A percentile compares a stretch with the other conserved stretches of the same genome.
These are phyloP conservation scores for Ophioceras dolichostomum DNA, from an alignment of 2,329 filamentous ascomycete genomes.

Conservation along the genomic window DNA sequence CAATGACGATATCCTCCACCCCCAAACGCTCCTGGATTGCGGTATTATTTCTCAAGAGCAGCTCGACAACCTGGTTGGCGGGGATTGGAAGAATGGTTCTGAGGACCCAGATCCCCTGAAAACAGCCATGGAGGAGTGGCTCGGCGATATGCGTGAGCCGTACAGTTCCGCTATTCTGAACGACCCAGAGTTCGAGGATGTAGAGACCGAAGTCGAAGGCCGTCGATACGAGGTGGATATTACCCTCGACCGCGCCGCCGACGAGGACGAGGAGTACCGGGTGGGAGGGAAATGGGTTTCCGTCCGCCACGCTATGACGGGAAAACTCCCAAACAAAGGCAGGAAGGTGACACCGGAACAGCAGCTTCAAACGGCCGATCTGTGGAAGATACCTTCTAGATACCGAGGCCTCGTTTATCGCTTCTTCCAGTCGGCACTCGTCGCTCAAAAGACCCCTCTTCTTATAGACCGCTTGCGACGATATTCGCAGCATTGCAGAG, in stretches of 20 bases:
- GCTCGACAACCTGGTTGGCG: slow-evolving; percentile 44
- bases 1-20: slow-evolving; percentile 35
- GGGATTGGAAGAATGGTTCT: slow-evolving; percentile 23
- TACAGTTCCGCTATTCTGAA: too few species aligned
- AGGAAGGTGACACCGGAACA: slow-evolving; percentile 6
- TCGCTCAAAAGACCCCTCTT: too few species aligned
- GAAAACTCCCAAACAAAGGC: slow-evolving; percentile 14
- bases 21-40: slow-evolving; percentile 37
- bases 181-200: slow-evolving; percentile 19
- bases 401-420: slow-evolving; percentile 56
- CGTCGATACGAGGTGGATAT: slow-evolving; percentile 33
- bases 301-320: slow-evolving; percentile 28
- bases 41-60: slow-evolving; percentile 52
- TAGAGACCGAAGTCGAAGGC: slow-evolving; percentile 42
- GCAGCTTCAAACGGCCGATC: slow-evolving; percentile 24
- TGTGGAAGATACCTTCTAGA: slow-evolving; percentile 45
- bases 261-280: slow-evolving; percentile 20
- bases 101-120: too few species aligned
- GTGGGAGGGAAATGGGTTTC: slow-evolving; percentile 30
- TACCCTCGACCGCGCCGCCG: slow-evolving; percentile 20
- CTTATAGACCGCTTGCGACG: background rate
- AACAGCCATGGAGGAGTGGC: slow-evolving; percentile 33
- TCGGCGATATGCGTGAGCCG: too few species aligned
- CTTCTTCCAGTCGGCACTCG: slow-evolving; percentile 42
- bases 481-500: slow-evolving; percentile 19